Base-by-base conservation (phyloP, 108 stramenopile genomes). In the Cylindrotheca fusiformis region DNA sequence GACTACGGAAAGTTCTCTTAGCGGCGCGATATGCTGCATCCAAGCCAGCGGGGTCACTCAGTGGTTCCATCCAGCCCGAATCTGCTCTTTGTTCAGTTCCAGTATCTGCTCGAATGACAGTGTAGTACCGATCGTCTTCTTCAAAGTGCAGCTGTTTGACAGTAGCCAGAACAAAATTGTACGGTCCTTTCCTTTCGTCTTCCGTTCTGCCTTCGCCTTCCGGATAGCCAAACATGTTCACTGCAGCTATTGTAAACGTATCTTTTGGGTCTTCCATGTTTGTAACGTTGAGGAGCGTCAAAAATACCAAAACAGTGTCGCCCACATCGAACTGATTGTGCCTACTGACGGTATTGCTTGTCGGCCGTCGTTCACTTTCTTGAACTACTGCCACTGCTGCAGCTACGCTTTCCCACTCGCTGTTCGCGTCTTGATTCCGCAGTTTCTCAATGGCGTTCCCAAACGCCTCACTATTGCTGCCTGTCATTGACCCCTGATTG, bases 61-160 rank as follows among this genome's bases (percentile, higher is more conserved):
- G 71, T 31, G 79, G 71, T 32, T 79, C 74, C 69, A 75, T 82
- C 69, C 62, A 78, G 8, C 68, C 71, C 5, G 81, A 60, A 67
- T 90, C 83, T 1, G 85, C 87, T 6, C 88, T 67, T 51, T 88
- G 88, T 20, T 76, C 60, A 14, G 69, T 55, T 6, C 71, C 71
- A 24, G 76, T 80, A 60, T 93, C 88, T 22, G 50, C 71, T 53
- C 92, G 75, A 14, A 59, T 31, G 1, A 93, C 86, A 6, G 88
- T 88, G 60, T 87, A 90, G 58, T 86, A 90, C 22, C 67, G 76
- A 28, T 71, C 69, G 67, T 85, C 72, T 61, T 88, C 88, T 24
- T 75, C 83, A 61, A 83, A 88, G 60, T 88, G 92, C 22, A 90
- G 78, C 23, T 60, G 64, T 23, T 63, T 75, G 44, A 90, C 85